Conservation (phyloP, 1,284 basidiomycete genomes). For the Tylopilus sp. region DNA sequence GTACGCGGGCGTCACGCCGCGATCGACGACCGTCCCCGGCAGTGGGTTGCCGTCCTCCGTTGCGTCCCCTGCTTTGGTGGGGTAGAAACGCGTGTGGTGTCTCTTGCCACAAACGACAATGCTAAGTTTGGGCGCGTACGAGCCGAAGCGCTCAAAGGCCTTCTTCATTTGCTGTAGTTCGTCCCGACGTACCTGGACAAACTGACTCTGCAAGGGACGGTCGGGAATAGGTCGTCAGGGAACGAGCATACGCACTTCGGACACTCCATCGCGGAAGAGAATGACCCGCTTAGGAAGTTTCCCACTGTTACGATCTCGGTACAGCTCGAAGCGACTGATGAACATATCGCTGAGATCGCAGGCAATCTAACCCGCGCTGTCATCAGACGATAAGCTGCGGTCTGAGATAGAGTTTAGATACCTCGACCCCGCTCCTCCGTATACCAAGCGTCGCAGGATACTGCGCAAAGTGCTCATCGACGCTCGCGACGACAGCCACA, state of each 20-base stretch:
- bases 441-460: constrained; percentile 67
- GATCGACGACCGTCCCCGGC: constrained; percentile 74
- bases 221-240: not conserved
- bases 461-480: constrained; percentile 62
- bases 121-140: constrained; percentile 60
- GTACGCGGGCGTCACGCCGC: constrained; percentile 64
- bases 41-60: constrained; percentile 65
- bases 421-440: constrained; percentile 65
- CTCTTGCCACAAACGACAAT: constrained; percentile 78
- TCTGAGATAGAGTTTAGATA: constrained; percentile 27
- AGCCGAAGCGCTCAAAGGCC: constrained; percentile 53
- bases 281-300: constrained; percentile 59
- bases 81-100: constrained; percentile 67
- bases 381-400: not conserved
- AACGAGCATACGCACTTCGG: constrained; percentile 47
- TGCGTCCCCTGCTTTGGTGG: constrained; percentile 50
- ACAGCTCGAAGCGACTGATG: constrained; percentile 60
- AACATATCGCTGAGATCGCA: constrained; percentile 63
- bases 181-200: constrained; percentile 50
- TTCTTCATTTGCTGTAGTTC: constrained; percentile 56
- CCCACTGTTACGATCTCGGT: constrained; percentile 47
- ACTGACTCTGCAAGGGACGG: constrained; percentile 53
- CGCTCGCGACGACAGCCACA: constrained; percentile 71
- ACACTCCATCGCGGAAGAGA: constrained; percentile 73
- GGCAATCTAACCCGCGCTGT: constrained; percentile 50